These are phyloP conservation scores for Suillus sp. DNA, from an alignment of 768 basidiomycete species.

Conservation along the genomic window DNA sequence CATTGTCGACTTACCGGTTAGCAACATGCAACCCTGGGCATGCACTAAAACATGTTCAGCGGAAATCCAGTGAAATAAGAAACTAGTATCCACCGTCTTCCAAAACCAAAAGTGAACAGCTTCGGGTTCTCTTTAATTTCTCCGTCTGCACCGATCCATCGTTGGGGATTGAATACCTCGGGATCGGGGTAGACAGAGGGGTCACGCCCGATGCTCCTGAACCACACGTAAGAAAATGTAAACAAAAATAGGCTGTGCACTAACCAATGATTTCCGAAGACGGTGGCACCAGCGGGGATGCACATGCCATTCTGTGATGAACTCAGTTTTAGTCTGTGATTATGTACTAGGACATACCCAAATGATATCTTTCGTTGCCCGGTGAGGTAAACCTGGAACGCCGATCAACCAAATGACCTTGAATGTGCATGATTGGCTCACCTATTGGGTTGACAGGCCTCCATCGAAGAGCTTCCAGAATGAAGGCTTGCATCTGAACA, in stretches of 20 bases:
- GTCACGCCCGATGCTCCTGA: constrained; percentile 50
- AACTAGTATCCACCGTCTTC: constrained; percentile 39
- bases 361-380: constrained; percentile 27
- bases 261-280: constrained; percentile 35
- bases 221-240: not conserved
- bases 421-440: constrained; percentile 3
- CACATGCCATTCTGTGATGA: constrained; percentile 34
- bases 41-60: constrained; percentile 35
- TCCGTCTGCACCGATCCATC: constrained; percentile 51
- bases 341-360: constrained; percentile 21
- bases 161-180: constrained; percentile 53
- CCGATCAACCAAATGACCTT: not conserved
- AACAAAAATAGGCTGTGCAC: not conserved
- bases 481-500: constrained; percentile 39
- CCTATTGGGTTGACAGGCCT: constrained; percentile 39
- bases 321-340: not conserved
- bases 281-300: constrained; percentile 37
- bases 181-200: constrained; percentile 53
- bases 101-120: constrained; percentile 52
- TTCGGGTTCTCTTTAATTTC: constrained; percentile 47
- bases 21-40: constrained; percentile 59
- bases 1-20: constrained; percentile 19
- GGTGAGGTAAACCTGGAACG: constrained; percentile 25
- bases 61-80: not conserved
- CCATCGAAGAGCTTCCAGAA: constrained; percentile 43